These are phyloP conservation scores for Podospora conica DNA, from an alignment of 495 filamentous ascomycete genomes.

Conservation along the genomic window DNA sequence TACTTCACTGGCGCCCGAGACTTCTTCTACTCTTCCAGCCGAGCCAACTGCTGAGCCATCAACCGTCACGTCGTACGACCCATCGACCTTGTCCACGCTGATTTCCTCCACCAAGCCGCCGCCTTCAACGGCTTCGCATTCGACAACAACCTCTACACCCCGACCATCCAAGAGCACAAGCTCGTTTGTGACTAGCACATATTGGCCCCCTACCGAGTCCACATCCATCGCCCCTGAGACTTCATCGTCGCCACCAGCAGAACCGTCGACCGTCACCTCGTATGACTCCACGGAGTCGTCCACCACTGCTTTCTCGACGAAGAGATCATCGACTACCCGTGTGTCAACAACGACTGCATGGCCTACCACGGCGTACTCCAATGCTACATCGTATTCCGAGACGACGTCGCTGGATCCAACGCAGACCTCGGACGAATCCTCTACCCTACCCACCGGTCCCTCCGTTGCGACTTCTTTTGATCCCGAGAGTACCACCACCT, in stretches of 20 bases:
- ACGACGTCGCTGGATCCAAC: background rate
- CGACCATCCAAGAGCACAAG: background rate
- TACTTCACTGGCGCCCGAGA: background rate
- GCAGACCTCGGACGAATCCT: background rate
- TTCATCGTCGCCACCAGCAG: background rate
- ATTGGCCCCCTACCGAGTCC: background rate
- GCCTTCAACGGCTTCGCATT: background rate
- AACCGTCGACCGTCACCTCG: too few species aligned
- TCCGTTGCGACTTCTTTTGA: background rate
- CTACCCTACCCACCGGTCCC: background rate
- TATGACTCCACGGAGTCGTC: too few species aligned
- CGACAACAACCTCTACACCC: background rate
- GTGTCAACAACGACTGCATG: too few species aligned
- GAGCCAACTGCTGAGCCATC: background rate
- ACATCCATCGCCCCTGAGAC: background rate
- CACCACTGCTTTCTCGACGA: too few species aligned
- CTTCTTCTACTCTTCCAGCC: background rate
- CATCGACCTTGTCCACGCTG: background rate
- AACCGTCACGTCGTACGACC: background rate
- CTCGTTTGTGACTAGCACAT: background rate
- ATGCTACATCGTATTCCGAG: too few species aligned
- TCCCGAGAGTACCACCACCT: background rate
- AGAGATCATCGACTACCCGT: too few species aligned
- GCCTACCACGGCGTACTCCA: too few species aligned
- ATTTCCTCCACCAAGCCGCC: background rate